Percentiles rank a stretch among this genome's conserved stretches.
Evolutionary conservation across 768 basidiomycete species (phyloP).

Genomic region (Lentinus brumalis): DNA sequence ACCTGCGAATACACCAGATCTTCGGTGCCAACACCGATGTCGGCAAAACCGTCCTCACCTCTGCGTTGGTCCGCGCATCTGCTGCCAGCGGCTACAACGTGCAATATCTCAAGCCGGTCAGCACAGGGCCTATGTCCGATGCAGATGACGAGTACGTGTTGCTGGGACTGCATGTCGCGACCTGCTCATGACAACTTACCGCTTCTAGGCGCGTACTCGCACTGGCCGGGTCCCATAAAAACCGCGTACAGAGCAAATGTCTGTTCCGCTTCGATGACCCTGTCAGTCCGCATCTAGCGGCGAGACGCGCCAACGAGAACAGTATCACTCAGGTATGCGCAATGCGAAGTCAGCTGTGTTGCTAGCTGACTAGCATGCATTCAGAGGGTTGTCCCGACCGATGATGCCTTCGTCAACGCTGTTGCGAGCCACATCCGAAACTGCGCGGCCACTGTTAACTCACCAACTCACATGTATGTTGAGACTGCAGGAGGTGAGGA

Average conservation of each 20-base stretch:
- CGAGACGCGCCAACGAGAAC: slow-evolving; percentile 44
- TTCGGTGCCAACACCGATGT: slow-evolving; percentile 98
- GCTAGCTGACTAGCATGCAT: neutral
- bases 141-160: slow-evolving; percentile 79
- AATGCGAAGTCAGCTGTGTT: neutral
- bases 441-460: slow-evolving; percentile 42
- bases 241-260: slow-evolving; percentile 61
- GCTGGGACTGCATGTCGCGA: too few relatives aligned
- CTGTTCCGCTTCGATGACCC: slow-evolving; percentile 86
- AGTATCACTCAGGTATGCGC: slow-evolving; percentile 31
- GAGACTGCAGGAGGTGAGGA: slow-evolving; percentile 94
- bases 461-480: slow-evolving; percentile 67
- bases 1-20: slow-evolving; percentile 85
- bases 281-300: slow-evolving; percentile 93
- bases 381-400: slow-evolving; percentile 52
- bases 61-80: slow-evolving; percentile 83
- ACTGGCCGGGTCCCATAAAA: slow-evolving; percentile 43
- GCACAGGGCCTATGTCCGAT: slow-evolving; percentile 78
- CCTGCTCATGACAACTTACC: neutral
- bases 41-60: slow-evolving; percentile 89
- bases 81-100: slow-evolving; percentile 52
- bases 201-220: slow-evolving; percentile 64
- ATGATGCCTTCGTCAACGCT: slow-evolving; percentile 64
- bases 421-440: slow-evolving; percentile 62
- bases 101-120: slow-evolving; percentile 87